Base-by-base conservation (phyloP, 2,329 filamentous ascomycete species). In the Metarhizium guizhouense region DNA sequence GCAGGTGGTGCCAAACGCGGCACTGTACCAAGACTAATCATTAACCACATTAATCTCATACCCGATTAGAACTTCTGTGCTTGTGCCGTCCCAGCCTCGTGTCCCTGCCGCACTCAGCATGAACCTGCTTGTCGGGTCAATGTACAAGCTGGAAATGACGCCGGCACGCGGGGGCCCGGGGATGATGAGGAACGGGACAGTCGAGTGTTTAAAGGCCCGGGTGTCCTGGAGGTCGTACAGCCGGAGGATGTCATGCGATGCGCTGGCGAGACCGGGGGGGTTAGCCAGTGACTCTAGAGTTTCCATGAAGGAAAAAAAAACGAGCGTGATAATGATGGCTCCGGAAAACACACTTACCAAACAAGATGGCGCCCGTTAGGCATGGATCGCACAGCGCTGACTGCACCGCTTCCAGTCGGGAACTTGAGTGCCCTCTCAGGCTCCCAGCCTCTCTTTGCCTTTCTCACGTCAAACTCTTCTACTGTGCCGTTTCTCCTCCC, bases 81-180 rank as follows among this genome's bases (percentile, higher is more conserved):
- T 86, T 20, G 81, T 85, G 1, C 94, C 94, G 69, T 97, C 94
- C 94, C 94, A 99, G 1, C 94, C 94, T 59, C 94, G 77, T 59
- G 94, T 97, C 0, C 94, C 94, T 4, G 90, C 92, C 0, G 90
- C 89, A 2, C 89, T 93, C 38, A 99, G 81, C 87, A 99, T 93
- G 67, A 92, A 97, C 18, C 85, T 81, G 67, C 90, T 93, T 0
- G 90, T 88, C 4, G 88, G 88, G 68, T 99, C 94, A 50, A 96
- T 78, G 65, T 93, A 94, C 10, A 97, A 74, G 58, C 87, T 85
- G 0, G 87, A 90, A 47, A 96, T 93, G 47, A 95, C 90, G 48
- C 93, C 93, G 0, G 92, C 92, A 16, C 90, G 70, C 0, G 83
- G 83, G 0, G 83, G 94, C 0, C 94, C 94, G 0, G 94, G 94